Base-by-base conservation (phyloP, 129 eudicot species). In the Rutidosis leptorrhynchoides region DNA sequence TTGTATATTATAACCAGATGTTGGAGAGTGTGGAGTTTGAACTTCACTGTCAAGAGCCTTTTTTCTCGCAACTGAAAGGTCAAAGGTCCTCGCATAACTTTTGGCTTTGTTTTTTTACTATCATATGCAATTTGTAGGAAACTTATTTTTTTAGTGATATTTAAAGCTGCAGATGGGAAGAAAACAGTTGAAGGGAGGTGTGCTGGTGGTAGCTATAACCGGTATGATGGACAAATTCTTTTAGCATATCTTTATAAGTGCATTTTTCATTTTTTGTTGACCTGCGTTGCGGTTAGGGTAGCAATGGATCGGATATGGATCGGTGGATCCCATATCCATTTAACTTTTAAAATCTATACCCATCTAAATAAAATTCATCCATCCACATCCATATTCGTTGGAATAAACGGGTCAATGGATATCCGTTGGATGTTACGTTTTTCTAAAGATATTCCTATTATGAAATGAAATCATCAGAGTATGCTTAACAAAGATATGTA, bases 141-240 rank as follows among this genome's bases (percentile, higher is more conserved):
- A 29, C 80, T 73, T 63, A 64, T 65, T 3, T 53, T 33, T 53
- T 21, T 58, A 29, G 29, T 48, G 4, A 24, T 59, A 62, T 67
- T 32, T 19, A 43, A 58, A n/a, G 58, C 26, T 78, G 73, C 79
- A 93, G 99, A 82, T 74, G 99, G 99, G 62, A 62, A 45, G 46
- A 93, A 93, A 77, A 93, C 90, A 58, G 67, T 84, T 70, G 96
- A 93, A 86, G 99, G 99, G 73, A 88, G 99, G 80, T 93, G 99
- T 74, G 88, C 95, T 60, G 74, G 73, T 78, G 93, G 95, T 20
- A 66, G 75, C 72, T 82, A 84, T 78, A 79, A 70, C 25, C 73
- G 80, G 99, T 93, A 78, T 24, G 72, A 25, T 23, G 33, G 37
- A 37, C 25, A 72, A 69, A 57, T 40, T 26, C 21, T 59, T 17